Evolutionary conservation across 768 basidiomycete species (phyloP).

Genomic region (Kwoniella sp.): DNA sequence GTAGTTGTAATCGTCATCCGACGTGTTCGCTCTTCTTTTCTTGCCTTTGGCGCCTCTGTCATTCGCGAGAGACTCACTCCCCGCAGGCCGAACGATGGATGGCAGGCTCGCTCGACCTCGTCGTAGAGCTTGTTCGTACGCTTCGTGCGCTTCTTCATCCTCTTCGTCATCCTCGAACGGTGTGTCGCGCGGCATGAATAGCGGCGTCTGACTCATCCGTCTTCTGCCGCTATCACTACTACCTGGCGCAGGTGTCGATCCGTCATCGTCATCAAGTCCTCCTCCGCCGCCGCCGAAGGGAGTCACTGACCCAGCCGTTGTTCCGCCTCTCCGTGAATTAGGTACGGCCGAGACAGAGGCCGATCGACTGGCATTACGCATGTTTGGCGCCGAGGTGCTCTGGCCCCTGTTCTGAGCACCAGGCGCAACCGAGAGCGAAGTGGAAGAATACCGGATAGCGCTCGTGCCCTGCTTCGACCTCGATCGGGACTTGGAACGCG

Average conservation of each 20-base stretch:
- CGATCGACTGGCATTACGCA: constrained; percentile 45
- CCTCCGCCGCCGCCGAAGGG: constrained; percentile 33
- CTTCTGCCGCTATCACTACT: constrained; percentile 21
- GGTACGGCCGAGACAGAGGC: constrained; percentile 41
- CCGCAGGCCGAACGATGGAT: constrained; percentile 37
- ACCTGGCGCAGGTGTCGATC: constrained; percentile 30
- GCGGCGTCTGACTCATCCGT: constrained; percentile 34
- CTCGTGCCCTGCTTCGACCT: constrained; percentile 32
- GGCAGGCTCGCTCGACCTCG: constrained; percentile 41
- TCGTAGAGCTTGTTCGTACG: constrained; percentile 41
- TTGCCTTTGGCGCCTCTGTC: constrained; percentile 14
- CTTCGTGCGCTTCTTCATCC: constrained; percentile 51
- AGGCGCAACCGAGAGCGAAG: constrained; percentile 27
- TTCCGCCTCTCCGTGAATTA: constrained; percentile 46
- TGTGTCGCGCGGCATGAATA: constrained; percentile 47
- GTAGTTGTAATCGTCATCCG: neutral
- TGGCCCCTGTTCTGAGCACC: constrained; percentile 7
- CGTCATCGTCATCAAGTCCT: neutral
- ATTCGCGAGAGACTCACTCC: constrained; percentile 14
- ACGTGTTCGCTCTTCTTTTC: constrained; percentile 5
- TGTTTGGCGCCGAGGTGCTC: constrained; percentile 23
- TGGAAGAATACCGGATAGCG: constrained; percentile 31
- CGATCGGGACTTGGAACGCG: constrained; percentile 46
- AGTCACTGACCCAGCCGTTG: constrained; percentile 17
- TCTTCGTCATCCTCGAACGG: constrained; percentile 53